These are phyloP conservation scores for Asterionellopsis glacialis DNA, from an alignment of 108 stramenopile genomes.

Conservation along the genomic window DNA sequence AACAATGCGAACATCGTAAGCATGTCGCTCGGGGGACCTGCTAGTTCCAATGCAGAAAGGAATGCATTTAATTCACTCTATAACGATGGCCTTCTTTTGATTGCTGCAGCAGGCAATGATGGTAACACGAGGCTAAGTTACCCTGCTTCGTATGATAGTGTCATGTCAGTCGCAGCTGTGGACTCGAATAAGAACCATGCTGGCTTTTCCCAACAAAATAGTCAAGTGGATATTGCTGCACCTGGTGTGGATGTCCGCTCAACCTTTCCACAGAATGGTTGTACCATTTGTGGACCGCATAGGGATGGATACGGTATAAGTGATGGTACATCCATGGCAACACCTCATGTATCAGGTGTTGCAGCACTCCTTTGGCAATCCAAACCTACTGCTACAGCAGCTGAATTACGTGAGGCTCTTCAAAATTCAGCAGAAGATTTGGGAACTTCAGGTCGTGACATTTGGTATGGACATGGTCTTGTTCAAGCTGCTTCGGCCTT, in stretches of 20 bases:
- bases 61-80: slow-evolving; percentile 4
- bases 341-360: slow-evolving; percentile 68
- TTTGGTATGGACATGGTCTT: slow-evolving; percentile 10
- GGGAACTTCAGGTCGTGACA: slow-evolving; percentile 7
- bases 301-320: slow-evolving; percentile 24
- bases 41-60: slow-evolving; percentile 7
- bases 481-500: slow-evolving; percentile 1
- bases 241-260: slow-evolving; percentile 30
- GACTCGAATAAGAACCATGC: slow-evolving; percentile 9
- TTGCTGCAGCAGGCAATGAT: slow-evolving; percentile 45
- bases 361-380: slow-evolving; percentile 49
- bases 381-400: slow-evolving; percentile 38
- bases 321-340: slow-evolving; percentile 54
- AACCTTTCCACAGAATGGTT: background rate
- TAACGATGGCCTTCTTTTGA: slow-evolving; percentile 19
- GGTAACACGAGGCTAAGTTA: slow-evolving; percentile 14
- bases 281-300: slow-evolving; percentile 28
- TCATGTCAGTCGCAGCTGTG: slow-evolving; percentile 39
- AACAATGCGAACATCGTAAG: slow-evolving; percentile 36
- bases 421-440: slow-evolving; percentile 11
- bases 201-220: slow-evolving; percentile 21
- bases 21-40: slow-evolving; percentile 29
- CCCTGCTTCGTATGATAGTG: slow-evolving; percentile 33
- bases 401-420: slow-evolving; percentile 45
- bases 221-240: slow-evolving; percentile 33